These are phyloP conservation scores for Mucor lusitanicus DNA, from an alignment of 371 early-diverging fungal species.

Conservation along the genomic window DNA sequence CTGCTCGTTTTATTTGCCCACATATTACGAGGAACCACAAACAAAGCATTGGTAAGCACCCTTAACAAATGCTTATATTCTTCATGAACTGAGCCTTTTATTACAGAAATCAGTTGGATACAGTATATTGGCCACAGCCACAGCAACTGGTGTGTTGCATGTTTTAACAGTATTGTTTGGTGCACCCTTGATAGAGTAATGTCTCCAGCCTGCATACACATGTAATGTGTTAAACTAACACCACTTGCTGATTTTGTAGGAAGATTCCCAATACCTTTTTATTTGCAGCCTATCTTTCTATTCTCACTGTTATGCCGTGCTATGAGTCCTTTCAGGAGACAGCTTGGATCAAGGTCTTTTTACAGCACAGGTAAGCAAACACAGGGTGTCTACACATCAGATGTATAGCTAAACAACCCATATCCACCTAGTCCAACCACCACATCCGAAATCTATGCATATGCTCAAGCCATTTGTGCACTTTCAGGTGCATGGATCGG, in stretches of 20 bases:
- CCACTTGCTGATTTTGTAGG: constrained; percentile 10
- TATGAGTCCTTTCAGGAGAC: constrained; percentile 24
- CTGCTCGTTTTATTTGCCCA: constrained; percentile 24
- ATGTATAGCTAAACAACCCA: background rate
- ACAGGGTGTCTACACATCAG: background rate
- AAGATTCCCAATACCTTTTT: constrained; percentile 43
- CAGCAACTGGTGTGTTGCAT: constrained; percentile 29
- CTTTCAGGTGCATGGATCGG: constrained; percentile 56
- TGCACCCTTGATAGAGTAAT: constrained; percentile 44
- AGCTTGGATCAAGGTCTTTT: constrained; percentile 38
- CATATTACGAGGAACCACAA: constrained; percentile 12
- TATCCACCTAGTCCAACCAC: constrained; percentile 32
- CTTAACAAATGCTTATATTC: background rate
- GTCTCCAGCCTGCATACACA: background rate
- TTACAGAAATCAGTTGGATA: constrained; percentile 28
- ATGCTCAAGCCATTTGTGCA: constrained; percentile 44
- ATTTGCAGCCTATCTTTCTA: constrained; percentile 45
- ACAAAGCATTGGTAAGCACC: constrained; percentile 7
- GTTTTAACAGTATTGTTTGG: constrained; percentile 45
- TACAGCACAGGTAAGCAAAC: constrained; percentile 42
- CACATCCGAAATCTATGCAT: constrained; percentile 44
- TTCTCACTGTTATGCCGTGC: constrained; percentile 38
- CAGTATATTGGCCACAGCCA: constrained; percentile 22
- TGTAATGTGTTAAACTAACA: background rate
- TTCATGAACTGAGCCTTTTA: background rate